phyloP scores from a whole-genome alignment of 345 rosid genomes.

The Syzygium oleosum region DNA sequence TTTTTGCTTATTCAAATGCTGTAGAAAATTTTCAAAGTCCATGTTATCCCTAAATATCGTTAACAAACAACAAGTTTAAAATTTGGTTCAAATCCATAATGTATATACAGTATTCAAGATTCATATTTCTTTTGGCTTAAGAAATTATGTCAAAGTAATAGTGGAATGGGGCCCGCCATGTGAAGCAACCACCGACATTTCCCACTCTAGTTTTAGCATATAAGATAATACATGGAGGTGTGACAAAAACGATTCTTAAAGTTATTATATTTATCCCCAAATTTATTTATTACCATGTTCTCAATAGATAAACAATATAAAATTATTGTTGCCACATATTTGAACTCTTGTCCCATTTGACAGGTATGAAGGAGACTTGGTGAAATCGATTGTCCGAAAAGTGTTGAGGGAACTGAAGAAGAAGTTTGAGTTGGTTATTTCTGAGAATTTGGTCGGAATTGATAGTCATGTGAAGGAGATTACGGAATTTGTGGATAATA shows the following conservation, averaged over 20 bases:
- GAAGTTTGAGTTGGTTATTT: background rate
- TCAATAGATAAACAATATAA: background rate
- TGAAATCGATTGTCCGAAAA: background rate
- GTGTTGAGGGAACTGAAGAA: background rate
- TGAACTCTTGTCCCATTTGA: background rate
- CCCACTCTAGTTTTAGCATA: background rate
- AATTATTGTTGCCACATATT: background rate
- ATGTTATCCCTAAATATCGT: background rate
- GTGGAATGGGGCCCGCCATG: background rate
- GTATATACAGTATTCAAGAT: fast-evolving
- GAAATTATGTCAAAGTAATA: background rate
- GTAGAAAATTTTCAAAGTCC: fast-evolving
- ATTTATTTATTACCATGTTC: background rate
- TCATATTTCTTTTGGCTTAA: background rate
- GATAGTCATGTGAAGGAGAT: background rate
- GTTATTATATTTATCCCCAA: background rate
- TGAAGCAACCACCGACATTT: background rate
- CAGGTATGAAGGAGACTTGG: background rate
- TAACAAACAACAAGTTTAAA: fast-evolving
- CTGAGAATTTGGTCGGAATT: background rate
- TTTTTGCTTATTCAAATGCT: fast-evolving
- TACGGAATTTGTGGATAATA: background rate
- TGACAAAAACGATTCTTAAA: background rate
- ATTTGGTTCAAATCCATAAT: background rate
- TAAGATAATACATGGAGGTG: background rate